Base-by-base conservation (phyloP, 768 basidiomycete genomes). In the Lentinus tigrinus region DNA sequence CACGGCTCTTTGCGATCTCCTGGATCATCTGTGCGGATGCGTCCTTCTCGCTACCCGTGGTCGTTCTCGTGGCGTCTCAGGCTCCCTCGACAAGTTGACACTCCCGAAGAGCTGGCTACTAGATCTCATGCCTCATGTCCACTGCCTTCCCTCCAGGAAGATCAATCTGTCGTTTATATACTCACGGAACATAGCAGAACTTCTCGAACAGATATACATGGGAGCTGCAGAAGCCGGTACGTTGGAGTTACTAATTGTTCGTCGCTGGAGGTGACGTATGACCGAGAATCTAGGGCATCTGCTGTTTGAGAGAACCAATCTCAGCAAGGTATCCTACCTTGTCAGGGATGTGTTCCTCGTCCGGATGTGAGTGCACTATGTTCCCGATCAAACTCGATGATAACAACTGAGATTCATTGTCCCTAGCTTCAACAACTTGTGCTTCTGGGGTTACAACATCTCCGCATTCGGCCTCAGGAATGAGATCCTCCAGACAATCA, bases 71-170 rank as follows among this genome's bases (percentile, higher is more conserved):
- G 7, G 38, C 59, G 48, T 38, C 13, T 21, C 21, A 3, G 42
- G 62, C 43, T 44, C 61, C 16, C 66, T 84, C 0, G 79, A 86
- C 63, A 72, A 74, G 16, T 61, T 83, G 26, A 77, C 78, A 4
- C 73, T 88, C 34, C 86, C 86, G 0, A 76, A 76, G 2, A 79
- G 76, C 51, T 88, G 85, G 84, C 16, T 67, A 2, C 17, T 52
- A 39, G 37, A 47, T 2, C 26, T 63, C 1, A 3, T 52, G 0
- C 50, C 40, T 4, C 21, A 54, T 17, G 16, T 58, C 13, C 28
- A 48, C 7, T 9, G 14, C 7, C 28, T 61, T 31, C 28, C 6
- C 3, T 23, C 36, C 7, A 52, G 38, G 38, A 52, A 60, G 13
- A 63, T 52, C 9, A 37, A 40, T 6, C 24, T 60, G 5, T n/a